Evolutionary conservation across 345 rosid species (phyloP), one percentile per base, ranked within the genome.

Genomic region (Citropsis articulata): DNA sequence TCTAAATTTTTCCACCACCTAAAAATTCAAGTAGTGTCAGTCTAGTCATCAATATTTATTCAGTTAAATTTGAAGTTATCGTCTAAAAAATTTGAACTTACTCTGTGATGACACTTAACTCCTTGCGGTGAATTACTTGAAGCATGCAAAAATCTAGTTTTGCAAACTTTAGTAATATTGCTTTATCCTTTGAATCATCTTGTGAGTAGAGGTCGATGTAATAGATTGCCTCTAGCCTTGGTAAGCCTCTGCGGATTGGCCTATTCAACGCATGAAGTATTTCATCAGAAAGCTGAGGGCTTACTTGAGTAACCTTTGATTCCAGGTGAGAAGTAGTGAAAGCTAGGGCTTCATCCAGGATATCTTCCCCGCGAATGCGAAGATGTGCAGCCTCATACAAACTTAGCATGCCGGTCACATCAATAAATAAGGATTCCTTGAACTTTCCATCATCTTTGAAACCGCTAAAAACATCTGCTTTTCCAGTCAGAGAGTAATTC

Each of bases 1-100:
- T 78, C 73, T 21, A 76, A 24, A 4, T 76, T 78, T 60, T 81
- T 73, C 83, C 83, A 73, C 83, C 84, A 81, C 48, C 87, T 79
- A 56, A 7, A 45, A 45, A 10, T 45, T 10, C 53, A 45, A 45
- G 18, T 45, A 10, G 18, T 36, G 9, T 45, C 18, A 7, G 42
- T 38, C 42, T 38, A 38, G 42, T 38, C 42, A 38, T 38, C 42
- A 38, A 8, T 38, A 7, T 1, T 38, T 38, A 6, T 38, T 38
- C 42, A 38, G 10, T 38, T 38, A 38, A 38, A 38, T 38, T 1
- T 38, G 42, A 38, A 38, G 42, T 13, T 45, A 16, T 45, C 31
- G 25, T 62, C 12, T 38, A 14, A 19, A 33, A 5, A 4, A 65
- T 1, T 73, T 33, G 14, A 66, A 35, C 71, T 76, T 74, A 73